Conservation (phyloP, 805 yeast species). For the Tetrapisispora fleetii region DNA sequence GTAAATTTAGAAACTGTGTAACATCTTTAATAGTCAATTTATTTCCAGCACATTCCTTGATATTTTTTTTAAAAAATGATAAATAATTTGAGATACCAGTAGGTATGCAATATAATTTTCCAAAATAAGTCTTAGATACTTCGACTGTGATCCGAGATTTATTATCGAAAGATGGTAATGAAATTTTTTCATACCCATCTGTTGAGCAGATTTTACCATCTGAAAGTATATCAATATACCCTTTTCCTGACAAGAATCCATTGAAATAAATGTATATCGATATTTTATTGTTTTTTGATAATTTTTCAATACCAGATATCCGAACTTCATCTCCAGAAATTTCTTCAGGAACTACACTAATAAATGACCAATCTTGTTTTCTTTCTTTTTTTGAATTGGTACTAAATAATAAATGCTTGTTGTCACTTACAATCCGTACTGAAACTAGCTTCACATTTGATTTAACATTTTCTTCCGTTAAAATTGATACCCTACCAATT, state of each 20-base stretch:
- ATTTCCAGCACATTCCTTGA: too few relatives aligned
- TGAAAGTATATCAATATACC: constrained; percentile 40
- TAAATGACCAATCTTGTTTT: constrained; percentile 51
- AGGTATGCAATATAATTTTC: constrained; percentile 39
- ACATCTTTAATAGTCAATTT: neutral
- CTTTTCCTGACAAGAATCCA: constrained; percentile 52
- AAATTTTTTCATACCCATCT: constrained; percentile 32
- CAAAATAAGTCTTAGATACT: constrained; percentile 54
- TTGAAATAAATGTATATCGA: constrained; percentile 50
- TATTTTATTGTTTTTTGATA: constrained; percentile 43
- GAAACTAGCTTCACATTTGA: constrained; percentile 6
- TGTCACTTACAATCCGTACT: constrained; percentile 28
- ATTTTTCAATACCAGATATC: constrained; percentile 46
- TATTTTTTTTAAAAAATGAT: too few relatives aligned
- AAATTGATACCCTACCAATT: constrained; percentile 36
- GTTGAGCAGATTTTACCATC: constrained; percentile 41
- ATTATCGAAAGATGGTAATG: constrained; percentile 36
- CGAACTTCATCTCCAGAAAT: constrained; percentile 61
- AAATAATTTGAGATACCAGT: neutral
- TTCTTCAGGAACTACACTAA: constrained; percentile 65
- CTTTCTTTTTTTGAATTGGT: constrained; percentile 13
- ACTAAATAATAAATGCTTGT: constrained; percentile 57
- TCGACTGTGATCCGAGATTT: constrained; percentile 41
- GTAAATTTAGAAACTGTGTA: neutral
- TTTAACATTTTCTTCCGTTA: constrained; percentile 7